phyloP scores from a whole-genome alignment of 129 eudicot species.

The Flaveria trinervia region DNA sequence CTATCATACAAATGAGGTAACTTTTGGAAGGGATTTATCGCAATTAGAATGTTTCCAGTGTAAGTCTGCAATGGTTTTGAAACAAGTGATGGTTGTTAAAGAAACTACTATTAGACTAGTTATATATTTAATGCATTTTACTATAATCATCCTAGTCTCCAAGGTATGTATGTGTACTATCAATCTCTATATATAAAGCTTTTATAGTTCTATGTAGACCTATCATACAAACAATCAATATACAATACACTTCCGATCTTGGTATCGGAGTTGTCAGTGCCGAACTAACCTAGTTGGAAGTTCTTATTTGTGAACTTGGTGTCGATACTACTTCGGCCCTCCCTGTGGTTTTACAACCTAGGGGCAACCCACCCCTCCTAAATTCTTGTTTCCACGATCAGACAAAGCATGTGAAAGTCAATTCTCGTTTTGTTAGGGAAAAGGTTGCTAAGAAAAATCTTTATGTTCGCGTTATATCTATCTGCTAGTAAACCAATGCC shows the following conservation, averaged over 20 bases:
- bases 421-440: too few relatives aligned
- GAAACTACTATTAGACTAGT: background rate
- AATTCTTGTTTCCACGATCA: too few relatives aligned
- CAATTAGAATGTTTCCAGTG: slow-evolving; percentile 97
- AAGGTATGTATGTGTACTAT: background rate
- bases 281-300: too few relatives aligned
- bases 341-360: too few relatives aligned
- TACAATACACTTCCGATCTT: background rate
- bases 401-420: too few relatives aligned
- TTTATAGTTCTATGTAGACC: background rate
- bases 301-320: too few relatives aligned
- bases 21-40: slow-evolving; percentile 97
- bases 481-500: too few relatives aligned
- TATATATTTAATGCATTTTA: background rate
- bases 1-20: slow-evolving; percentile 82
- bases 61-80: slow-evolving; percentile 65
- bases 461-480: too few relatives aligned
- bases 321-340: too few relatives aligned
- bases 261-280: too few relatives aligned
- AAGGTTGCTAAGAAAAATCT: too few relatives aligned
- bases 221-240: background rate
- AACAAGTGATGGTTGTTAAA: slow-evolving; percentile 26
- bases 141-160: background rate
- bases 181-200: background rate
- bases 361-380: too few relatives aligned